These are phyloP conservation scores for Margaritispora aquatica DNA, from an alignment of 495 filamentous ascomycete genomes.

Conservation along the genomic window DNA sequence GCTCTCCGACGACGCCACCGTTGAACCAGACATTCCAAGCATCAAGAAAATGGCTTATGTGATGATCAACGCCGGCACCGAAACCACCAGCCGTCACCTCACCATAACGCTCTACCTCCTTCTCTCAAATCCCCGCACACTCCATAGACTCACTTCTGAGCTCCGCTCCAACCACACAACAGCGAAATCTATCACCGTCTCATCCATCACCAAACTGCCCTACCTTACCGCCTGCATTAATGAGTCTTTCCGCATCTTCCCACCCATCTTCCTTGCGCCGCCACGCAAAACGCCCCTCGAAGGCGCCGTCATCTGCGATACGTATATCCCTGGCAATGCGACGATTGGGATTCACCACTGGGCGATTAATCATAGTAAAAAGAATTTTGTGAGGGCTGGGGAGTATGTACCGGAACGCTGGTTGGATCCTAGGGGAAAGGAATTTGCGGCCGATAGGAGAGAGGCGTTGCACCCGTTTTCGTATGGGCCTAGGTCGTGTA, in stretches of 20 bases:
- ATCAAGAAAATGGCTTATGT: neutral
- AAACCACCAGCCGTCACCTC: neutral
- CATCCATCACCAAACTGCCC: neutral
- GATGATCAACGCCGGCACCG: neutral
- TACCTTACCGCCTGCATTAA: constrained; percentile 31
- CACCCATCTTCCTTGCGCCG: constrained; percentile 13
- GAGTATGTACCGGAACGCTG: constrained; percentile 35
- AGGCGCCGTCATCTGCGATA: constrained; percentile 6
- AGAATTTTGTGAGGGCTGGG: constrained; percentile 28
- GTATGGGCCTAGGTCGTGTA: constrained; percentile 37
- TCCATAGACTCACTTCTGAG: neutral
- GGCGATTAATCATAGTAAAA: constrained; percentile 21
- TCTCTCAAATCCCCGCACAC: neutral
- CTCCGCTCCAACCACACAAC: neutral
- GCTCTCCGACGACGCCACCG: neutral
- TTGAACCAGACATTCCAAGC: neutral
- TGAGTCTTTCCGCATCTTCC: constrained; percentile 31
- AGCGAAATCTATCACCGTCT: neutral
- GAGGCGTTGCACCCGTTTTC: constrained; percentile 37
- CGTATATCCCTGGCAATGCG: constrained; percentile 9
- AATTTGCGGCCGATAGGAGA: constrained; percentile 28
- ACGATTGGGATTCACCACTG: constrained; percentile 21
- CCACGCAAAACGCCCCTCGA: neutral
- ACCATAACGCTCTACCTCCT: neutral
- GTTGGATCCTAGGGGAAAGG: constrained; percentile 19